phyloP scores from a whole-genome alignment of 2,329 filamentous ascomycete species.

The Leptographium galeiforme region DNA sequence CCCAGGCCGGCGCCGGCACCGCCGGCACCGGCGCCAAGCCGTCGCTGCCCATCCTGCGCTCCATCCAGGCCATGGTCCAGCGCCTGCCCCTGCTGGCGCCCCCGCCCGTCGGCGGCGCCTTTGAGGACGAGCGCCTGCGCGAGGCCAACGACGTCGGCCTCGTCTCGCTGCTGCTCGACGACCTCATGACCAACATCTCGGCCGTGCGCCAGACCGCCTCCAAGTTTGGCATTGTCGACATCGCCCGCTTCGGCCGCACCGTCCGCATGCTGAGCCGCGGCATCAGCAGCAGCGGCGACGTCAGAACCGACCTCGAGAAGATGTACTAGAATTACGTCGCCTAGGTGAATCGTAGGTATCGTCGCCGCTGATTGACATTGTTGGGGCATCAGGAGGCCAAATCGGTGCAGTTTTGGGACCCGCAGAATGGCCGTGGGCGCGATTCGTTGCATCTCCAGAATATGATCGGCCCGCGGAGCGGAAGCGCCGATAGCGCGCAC shows the following conservation, averaged over 20 bases:
- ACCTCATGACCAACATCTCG: slow-evolving; percentile 58
- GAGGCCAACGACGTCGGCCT: slow-evolving; percentile 78
- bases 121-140: slow-evolving; percentile 57
- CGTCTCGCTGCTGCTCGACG: slow-evolving; percentile 55
- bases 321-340: too few relatives aligned
- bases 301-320: too few relatives aligned
- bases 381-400: too few relatives aligned
- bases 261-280: too few relatives aligned
- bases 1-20: background rate
- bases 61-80: slow-evolving; percentile 73
- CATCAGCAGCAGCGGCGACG: too few relatives aligned
- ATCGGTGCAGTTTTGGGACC: too few relatives aligned
- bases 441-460: too few relatives aligned
- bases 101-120: slow-evolving; percentile 43
- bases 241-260: slow-evolving; percentile 15
- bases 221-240: slow-evolving; percentile 53
- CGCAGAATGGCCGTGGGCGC: too few relatives aligned
- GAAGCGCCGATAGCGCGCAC: too few relatives aligned
- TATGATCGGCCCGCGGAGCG: too few relatives aligned
- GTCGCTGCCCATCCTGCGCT: slow-evolving; percentile 67
- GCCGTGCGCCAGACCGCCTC: slow-evolving; percentile 61
- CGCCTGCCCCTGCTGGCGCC: slow-evolving; percentile 74
- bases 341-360: too few relatives aligned
- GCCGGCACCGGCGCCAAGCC: slow-evolving; percentile 19
- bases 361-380: too few relatives aligned